Conservation (phyloP, 768 basidiomycete genomes). For the Cubamyces sp. region DNA sequence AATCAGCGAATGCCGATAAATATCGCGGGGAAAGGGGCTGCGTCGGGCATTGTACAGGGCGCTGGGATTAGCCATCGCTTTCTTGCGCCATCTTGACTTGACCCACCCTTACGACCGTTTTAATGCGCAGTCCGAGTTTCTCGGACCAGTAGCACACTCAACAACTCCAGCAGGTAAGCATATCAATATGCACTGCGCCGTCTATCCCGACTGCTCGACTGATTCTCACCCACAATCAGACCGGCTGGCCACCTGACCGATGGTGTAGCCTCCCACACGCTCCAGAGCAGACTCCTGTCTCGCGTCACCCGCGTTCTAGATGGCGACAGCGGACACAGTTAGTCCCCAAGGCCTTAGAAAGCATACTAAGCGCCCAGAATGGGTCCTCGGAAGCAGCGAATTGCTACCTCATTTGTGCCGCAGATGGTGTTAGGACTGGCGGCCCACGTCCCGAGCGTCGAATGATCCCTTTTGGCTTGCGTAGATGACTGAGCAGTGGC, state of each 20-base stretch:
- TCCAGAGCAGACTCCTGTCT: constrained; percentile 1
- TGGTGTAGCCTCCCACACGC: not conserved
- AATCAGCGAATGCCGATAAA: not conserved
- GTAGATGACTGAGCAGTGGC: constrained; percentile 18
- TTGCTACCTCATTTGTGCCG: constrained; percentile 12
- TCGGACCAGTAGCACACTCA: no score
- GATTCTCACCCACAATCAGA: not conserved
- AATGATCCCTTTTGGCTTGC: not conserved
- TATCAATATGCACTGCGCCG: no score
- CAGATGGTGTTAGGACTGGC: constrained; percentile 8
- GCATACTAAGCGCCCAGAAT: not conserved
- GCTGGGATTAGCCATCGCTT: no score
- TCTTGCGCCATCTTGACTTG: no score
- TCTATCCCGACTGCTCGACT: not conserved
- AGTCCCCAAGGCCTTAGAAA: not conserved
- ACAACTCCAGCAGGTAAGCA: no score
- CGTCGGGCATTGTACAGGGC: no score
- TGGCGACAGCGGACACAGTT: constrained; percentile 9
- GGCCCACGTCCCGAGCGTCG: not conserved
- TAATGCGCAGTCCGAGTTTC: no score
- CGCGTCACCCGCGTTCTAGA: constrained; percentile 11
- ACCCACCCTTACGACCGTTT: no score
- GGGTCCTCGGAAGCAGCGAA: not conserved
- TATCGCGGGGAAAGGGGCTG: not conserved
- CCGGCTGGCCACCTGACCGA: constrained; percentile 1